phyloP scores from a whole-genome alignment of 2,329 filamentous ascomycete species.

The Alternaria hordeiaustralica region DNA sequence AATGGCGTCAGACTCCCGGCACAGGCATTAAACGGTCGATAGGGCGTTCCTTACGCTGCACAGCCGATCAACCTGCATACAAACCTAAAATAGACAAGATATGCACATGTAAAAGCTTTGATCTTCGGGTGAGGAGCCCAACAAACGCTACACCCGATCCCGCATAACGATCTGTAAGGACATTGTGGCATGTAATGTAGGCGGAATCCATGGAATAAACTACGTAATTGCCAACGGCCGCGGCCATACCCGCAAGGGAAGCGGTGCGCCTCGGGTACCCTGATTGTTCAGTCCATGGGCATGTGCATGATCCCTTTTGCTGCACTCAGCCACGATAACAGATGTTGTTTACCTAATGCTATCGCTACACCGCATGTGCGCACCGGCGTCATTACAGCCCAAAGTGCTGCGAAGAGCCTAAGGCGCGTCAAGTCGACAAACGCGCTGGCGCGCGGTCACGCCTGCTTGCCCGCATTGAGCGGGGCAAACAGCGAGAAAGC shows the following conservation, averaged over 20 bases:
- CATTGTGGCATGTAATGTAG: neutral
- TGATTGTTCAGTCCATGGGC: neutral
- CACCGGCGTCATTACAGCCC: neutral
- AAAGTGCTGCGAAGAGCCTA: neutral
- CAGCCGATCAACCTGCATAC: neutral
- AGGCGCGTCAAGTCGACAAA: conserved; percentile 2
- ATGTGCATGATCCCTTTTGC: neutral
- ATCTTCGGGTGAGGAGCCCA: neutral
- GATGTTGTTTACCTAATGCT: neutral
- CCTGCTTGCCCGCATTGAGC: neutral
- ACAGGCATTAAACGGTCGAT: neutral
- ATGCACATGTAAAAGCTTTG: neutral
- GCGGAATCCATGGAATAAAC: neutral
- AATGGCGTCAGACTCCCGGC: conserved; percentile 4
- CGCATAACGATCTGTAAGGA: conserved; percentile 1
- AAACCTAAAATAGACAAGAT: neutral
- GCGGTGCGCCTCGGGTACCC: neutral
- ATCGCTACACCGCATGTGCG: neutral
- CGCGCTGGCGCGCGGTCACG: conserved; percentile 35
- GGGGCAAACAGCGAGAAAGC: neutral
- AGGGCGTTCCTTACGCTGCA: conserved; percentile 8
- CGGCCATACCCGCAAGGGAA: neutral
- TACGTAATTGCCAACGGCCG: neutral
- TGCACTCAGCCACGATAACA: neutral
- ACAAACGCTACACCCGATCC: neutral